Base-by-base conservation (phyloP, 2,329 filamentous ascomycete genomes). In the Talaromyces sp. region DNA sequence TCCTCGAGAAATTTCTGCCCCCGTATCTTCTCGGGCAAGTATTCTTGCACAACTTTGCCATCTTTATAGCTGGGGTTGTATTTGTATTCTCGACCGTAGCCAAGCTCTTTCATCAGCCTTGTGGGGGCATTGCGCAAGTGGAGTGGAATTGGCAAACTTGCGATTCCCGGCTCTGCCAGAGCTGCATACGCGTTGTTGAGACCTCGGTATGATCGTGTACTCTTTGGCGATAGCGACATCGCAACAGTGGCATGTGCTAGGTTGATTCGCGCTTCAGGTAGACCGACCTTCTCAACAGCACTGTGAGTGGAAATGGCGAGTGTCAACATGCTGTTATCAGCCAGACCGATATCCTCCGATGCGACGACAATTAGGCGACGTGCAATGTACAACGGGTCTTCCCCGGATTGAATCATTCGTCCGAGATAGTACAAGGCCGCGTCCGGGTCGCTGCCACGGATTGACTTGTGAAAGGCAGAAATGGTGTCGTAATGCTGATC, bases 401-500 rank as follows among this genome's bases (percentile, higher is more conserved):
- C 93, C 62, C 93, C 93, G 0, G 90, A 95, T 69, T 96, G 89
- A 5, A 99, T 85, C 95, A 99, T 99, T 38, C 95, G 88, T 0
- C 90, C 91, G 1, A 99, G 85, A 73, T 98, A 99, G 78, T 98
- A 99, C 1, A 99, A 82, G 0, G 93, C 84, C 0, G 93, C 95
- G 73, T 98, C 90, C 0, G 93, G 76, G 69, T 97, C 88, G 59
- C 86, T 89, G 46, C 95, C 95, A 52, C 95, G 89, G 10, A 98
- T 88, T 2, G 92, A 92, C 70, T 99, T 99, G 82, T 98, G 95
- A 68, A 98, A 95, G 31, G 95, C 95, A 0, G 91, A 96, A 69
- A 99, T 98, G 58, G 90, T 95, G 72, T 99, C 93, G 78, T 98
- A 99, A 77, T 98, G 95, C 73, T 96, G 91, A 75, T 99, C 95